Evolutionary conservation across 2,329 filamentous ascomycete genomes (phyloP), one percentile per base, ranked within the genome.

Genomic region (Aspergillus latus): DNA sequence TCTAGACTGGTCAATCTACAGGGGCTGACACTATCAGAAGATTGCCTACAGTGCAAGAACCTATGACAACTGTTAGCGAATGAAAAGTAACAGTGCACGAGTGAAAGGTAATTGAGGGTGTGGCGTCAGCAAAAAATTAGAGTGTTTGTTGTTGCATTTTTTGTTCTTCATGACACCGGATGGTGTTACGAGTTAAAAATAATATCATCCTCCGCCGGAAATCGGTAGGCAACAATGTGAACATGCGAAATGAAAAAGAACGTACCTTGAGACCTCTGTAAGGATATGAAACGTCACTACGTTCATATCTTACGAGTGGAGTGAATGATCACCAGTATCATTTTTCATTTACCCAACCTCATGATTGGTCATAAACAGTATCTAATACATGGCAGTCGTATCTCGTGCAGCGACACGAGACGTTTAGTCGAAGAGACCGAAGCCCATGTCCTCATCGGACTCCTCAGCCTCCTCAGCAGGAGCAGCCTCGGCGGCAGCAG

Each of bases 111-210:
- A 51, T 4, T 47, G 21, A 44, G 16, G 15, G 46, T 43, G 50
- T 48, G 71, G 71, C 70, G 74, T 87, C 84, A 86, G 82, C 73
- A 86, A 87, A 86, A 87, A 87, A 87, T 86, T 86, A 87, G 83
- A 87, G 83, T 86, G 79, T 83, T 57, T 82, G 78, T 82, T 84
- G 83, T 84, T 84, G 80, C 79, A 64, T 81, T 79, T 71, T 81
- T 74, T 64, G 72, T 85, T 21, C 82, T 76, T 84, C 84, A 85
- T 74, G 56, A 78, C 67, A 60, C 64, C 64, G 66, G 49, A 59
- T 71, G 72, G 70, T 68, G 52, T 70, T 72, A 79, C 78, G 84
- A 78, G 84, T 86, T 87, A 86, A 87, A 87, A 86, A 85, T 72
- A 13, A 60, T 75, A 74, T 86, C 81, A 86, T 87, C 84, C 81